Percentiles rank a stretch among this genome's conserved stretches.
These are phyloP conservation scores for Terfezia claveryi DNA, from an alignment of 495 filamentous ascomycete species.

Conservation along the genomic window DNA sequence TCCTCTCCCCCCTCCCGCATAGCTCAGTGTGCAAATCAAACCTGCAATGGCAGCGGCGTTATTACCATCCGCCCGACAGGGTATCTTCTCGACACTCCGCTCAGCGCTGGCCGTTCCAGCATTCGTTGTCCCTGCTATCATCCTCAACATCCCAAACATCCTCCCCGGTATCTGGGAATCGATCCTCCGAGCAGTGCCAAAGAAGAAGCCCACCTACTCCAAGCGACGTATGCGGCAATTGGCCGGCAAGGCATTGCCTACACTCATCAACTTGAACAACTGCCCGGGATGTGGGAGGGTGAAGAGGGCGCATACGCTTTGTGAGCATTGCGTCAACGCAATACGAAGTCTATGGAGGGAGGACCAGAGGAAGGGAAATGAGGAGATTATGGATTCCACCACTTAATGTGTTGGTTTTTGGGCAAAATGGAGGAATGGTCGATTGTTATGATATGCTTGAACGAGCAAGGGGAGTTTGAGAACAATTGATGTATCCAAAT, in stretches of 20 bases:
- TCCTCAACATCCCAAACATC: conserved; percentile 34
- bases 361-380: neutral
- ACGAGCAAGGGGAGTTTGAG: too few species aligned
- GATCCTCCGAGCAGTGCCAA: conserved; percentile 77
- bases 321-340: conserved; percentile 62
- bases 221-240: conserved; percentile 84
- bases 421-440: too few species aligned
- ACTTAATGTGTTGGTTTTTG: too few species aligned
- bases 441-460: too few species aligned
- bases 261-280: conserved; percentile 61
- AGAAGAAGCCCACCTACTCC: conserved; percentile 96
- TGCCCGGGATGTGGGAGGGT: conserved; percentile 71
- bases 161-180: conserved; percentile 74
- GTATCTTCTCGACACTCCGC: conserved; percentile 21
- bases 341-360: conserved; percentile 24
- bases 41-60: conserved; percentile 20
- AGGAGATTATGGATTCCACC: neutral
- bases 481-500: too few species aligned
- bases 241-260: conserved; percentile 83
- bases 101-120: conserved; percentile 27
- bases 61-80: conserved; percentile 19
- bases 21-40: conserved; percentile 8
- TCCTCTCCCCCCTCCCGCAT: conserved; percentile 22
- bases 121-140: conserved; percentile 32
- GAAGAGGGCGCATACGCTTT: conserved; percentile 74